Conservation (phyloP, 2,329 filamentous ascomycete species). For the Pseudopyricularia javanii region DNA sequence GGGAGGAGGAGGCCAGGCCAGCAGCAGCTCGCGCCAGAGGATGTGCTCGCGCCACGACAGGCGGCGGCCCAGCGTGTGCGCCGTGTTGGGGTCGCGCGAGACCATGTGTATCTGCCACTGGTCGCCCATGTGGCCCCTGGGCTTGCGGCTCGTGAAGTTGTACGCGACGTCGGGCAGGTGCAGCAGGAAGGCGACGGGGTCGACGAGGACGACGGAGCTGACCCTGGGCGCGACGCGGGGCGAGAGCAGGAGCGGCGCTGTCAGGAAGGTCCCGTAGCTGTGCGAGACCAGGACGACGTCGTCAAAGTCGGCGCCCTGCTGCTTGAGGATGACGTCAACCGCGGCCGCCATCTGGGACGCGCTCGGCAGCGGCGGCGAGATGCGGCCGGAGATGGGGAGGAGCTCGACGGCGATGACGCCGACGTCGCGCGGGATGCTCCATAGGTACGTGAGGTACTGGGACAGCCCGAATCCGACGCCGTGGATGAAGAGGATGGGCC, state of each 20-base stretch:
- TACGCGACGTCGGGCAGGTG: constrained; percentile 60
- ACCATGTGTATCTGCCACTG: neutral
- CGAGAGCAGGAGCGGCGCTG: constrained; percentile 47
- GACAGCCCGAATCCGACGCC: constrained; percentile 8
- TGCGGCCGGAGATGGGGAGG: constrained; percentile 8
- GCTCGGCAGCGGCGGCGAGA: constrained; percentile 2
- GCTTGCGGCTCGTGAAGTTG: constrained; percentile 50
- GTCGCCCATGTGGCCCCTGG: constrained; percentile 35
- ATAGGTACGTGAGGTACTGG: constrained; percentile 7
- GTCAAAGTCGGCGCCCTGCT: constrained; percentile 11
- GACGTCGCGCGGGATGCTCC: constrained; percentile 6
- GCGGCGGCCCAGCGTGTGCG: constrained; percentile 48
- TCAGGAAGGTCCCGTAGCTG: constrained; percentile 51
- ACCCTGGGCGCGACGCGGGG: constrained; percentile 35
- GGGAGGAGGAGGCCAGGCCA: constrained; percentile 7
- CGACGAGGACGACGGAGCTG: constrained; percentile 31
- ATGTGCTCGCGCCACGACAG: constrained; percentile 65
- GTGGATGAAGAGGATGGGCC: constrained; percentile 9
- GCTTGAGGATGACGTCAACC: neutral
- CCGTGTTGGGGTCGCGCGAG: constrained; percentile 52
- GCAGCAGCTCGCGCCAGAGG: constrained; percentile 55
- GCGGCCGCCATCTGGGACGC: neutral
- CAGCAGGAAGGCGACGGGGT: constrained; percentile 55
- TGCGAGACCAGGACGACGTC: constrained; percentile 50
- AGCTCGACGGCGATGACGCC: constrained; percentile 8